Percentiles rank a stretch among this genome's conserved stretches.
Conservation (phyloP, 805 yeast genomes). For the Priceomyces carsonii region DNA sequence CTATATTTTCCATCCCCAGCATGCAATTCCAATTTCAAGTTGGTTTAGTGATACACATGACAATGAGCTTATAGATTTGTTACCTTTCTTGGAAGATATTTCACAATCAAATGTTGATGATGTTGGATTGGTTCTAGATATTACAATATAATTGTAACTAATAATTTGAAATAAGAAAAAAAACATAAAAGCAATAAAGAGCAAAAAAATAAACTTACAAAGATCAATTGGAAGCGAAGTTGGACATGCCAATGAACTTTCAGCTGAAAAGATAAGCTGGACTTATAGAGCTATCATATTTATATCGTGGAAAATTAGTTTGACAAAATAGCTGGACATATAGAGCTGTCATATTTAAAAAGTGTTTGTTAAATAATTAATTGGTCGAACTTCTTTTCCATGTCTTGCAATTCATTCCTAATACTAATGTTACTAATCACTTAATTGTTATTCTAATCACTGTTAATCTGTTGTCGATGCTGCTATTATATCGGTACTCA, state of each 20-base stretch:
- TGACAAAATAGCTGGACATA: too few relatives aligned
- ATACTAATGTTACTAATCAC: too few relatives aligned
- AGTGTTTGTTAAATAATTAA: too few relatives aligned
- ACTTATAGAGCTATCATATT: constrained; percentile 6
- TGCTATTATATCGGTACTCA: too few relatives aligned
- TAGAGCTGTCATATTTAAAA: too few relatives aligned
- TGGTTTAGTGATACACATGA: constrained; percentile 99
- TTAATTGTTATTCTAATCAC: too few relatives aligned
- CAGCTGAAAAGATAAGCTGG: constrained; percentile 6
- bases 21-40: constrained; percentile 93
- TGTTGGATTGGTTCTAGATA: constrained; percentile 83
- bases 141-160: constrained; percentile 46
- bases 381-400: too few relatives aligned
- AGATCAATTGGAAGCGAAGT: neutral
- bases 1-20: constrained; percentile 97
- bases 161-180: neutral
- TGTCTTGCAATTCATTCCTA: too few relatives aligned
- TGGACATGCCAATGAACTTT: too few relatives aligned
- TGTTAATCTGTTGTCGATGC: too few relatives aligned
- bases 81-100: constrained; percentile 88
- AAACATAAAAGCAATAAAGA: constrained; percentile 2
- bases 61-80: constrained; percentile 86
- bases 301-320: too few relatives aligned
- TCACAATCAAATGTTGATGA: constrained; percentile 74
- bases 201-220: neutral